Evolutionary conservation across 495 filamentous ascomycete genomes (phyloP), one percentile per base, ranked within the genome.

Genomic region (Xylaria grammica): DNA sequence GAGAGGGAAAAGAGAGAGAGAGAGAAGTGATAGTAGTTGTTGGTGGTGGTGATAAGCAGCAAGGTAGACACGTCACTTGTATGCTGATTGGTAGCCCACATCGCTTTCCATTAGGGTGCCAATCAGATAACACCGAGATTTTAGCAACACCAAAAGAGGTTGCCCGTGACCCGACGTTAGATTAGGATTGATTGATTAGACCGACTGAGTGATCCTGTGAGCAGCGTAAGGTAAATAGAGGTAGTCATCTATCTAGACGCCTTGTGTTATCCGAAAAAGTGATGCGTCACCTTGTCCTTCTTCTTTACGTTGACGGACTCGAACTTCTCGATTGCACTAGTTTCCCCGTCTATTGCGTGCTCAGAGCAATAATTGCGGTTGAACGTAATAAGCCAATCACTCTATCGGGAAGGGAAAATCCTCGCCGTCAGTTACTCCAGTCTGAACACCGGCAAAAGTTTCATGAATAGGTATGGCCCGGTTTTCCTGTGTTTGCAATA

Each of bases 301-400:
- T 3, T 42, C 3, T 42, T 15, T 15, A 6, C 13, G 3, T 15
- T 3, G 17, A 3, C 7, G 7, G 40, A 17, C 13, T 7, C 8
- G 15, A 42, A 3, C 7, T 11, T 17, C 7, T 3, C 17, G 32
- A 62, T 62, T 62, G n/a, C 38, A 54, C 50, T 32, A 62, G 17
- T 13, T 53, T 54, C 49, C 50, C 38, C 17, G 13, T 62, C 29
- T 34, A 62, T 62, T 17, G 60, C 60, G 60, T 62, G 60, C 49
- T 62, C 44, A 9, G 4, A 38, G 15, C 30, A 22, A n/a, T 19
- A n/a, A 40, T 27, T 11, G 24, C 38, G 10, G 36, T 4, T 36
- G 5, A 36, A 36, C 32, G 32, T 36, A 36, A 36, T 11, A 36
- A 4, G 32, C 32, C 32, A 5, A 36, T 36, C 32, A 36, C 32